Base-by-base conservation (phyloP, 2,329 filamentous ascomycete genomes). In the Sclerotinia subarctica region DNA sequence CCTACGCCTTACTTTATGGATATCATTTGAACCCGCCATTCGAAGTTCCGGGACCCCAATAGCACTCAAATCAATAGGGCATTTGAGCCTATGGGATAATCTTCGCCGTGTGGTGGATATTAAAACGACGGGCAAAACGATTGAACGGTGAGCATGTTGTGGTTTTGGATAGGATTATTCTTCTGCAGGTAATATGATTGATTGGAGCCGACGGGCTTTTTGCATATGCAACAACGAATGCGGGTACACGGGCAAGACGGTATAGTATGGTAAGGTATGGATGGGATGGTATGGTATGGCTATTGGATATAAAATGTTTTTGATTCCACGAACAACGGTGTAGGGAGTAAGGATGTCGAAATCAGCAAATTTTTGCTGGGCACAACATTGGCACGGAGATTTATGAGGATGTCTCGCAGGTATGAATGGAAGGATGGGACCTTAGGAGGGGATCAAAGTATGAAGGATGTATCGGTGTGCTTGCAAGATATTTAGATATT, bases 61-160 rank as follows among this genome's bases (percentile, higher is more conserved):
- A 35, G 26, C 56, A 47, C 44, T 24, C 21, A 44, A 44, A 38
- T 63, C 15, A 62, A 24, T 52, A 53, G 38, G 24, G 46, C 65
- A 67, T 67, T 38, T 51, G 51, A 53, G 46, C 56, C 52, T 53
- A 38, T 8, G 58, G 13, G 38, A 46, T 63, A 53, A 53, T 57
- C 26, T 57, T 63, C 32, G 26, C 47, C 11, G 17, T 51, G 59
- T 24, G 2, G 46, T 42, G 32, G 47, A 21, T n/a, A 38, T 24
- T 62, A 35, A 35, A 62, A 38, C 7, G 38, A 56, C 8, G 49
- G 19, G 51, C 17, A 21, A 57, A 24, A 58, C 21, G 26, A 69
- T 67, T 60, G 57, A 69, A 69, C 62, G 64, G 66, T 58, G 70
- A 70, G 72, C 70, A 74, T 70, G 57, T 73, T 72, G 71, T 70